Conservation (phyloP, 2,329 filamentous ascomycete species). For the Sporothrix brunneoviolacea region DNA sequence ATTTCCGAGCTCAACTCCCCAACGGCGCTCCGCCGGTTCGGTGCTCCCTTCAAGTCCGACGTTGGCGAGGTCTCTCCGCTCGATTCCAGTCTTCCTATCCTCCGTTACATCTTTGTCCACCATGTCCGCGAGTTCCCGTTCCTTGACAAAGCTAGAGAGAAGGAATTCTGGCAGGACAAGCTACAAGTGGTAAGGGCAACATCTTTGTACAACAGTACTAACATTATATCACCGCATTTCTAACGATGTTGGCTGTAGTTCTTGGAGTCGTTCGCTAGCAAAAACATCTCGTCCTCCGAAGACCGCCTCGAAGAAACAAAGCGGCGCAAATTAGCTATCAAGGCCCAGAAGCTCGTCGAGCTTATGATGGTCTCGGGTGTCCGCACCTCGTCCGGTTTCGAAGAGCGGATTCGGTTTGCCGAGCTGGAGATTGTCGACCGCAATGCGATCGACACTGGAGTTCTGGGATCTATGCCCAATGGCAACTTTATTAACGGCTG, state of each 20-base stretch:
- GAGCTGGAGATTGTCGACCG: conserved; percentile 96
- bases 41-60: conserved; percentile 89
- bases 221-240: no score
- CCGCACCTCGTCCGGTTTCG: conserved; percentile 90
- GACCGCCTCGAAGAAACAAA: conserved; percentile 96
- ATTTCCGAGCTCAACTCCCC: conserved; percentile 90
- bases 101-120: conserved; percentile 95
- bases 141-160: conserved; percentile 90
- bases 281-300: conserved; percentile 94
- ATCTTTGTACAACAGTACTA: no score
- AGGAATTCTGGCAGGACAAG: conserved; percentile 99
- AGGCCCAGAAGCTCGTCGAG: conserved; percentile 93
- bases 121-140: conserved; percentile 98
- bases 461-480: conserved; percentile 81
- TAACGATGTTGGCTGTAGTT: conserved; percentile 50
- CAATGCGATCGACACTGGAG: conserved; percentile 82
- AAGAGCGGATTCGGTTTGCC: conserved; percentile 92
- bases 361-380: conserved; percentile 99
- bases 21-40: conserved; percentile 89
- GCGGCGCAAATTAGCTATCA: conserved; percentile 80
- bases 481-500: conserved; percentile 91
- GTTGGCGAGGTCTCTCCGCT: conserved; percentile 87
- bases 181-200: conserved; percentile 67
- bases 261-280: conserved; percentile 92
- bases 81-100: conserved; percentile 85